Conservation (phyloP, 495 filamentous ascomycete genomes). For the Trichoderma virens region DNA sequence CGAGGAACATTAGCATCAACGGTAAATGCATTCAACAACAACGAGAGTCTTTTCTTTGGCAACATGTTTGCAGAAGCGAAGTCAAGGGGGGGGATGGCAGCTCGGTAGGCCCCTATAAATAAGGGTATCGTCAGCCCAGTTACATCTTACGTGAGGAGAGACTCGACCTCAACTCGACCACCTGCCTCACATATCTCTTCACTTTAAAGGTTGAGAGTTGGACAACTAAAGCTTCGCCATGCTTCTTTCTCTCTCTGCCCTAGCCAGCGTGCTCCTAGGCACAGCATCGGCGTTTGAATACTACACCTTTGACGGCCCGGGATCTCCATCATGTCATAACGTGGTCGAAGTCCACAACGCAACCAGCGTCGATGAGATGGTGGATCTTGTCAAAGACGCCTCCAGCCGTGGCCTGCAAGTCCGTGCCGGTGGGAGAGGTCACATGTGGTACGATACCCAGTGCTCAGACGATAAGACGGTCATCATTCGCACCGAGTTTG, state of each 20-base stretch:
- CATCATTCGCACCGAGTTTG: slow-evolving; percentile 38
- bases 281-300: slow-evolving; percentile 25
- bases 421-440: slow-evolving; percentile 39
- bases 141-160: too few species aligned
- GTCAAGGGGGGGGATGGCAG: too few species aligned
- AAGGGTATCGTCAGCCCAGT: too few species aligned
- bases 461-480: slow-evolving; percentile 36
- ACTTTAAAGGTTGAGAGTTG: background rate
- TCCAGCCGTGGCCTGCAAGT: slow-evolving; percentile 25
- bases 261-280: background rate
- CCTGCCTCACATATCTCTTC: too few species aligned
- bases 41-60: too few species aligned
- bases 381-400: slow-evolving; percentile 31
- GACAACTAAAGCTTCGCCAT: background rate
- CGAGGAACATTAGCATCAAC: too few species aligned
- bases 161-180: too few species aligned
- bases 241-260: background rate
- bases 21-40: too few species aligned
- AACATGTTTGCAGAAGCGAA: too few species aligned
- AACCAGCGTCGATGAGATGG: slow-evolving; percentile 36
- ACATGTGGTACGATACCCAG: slow-evolving; percentile 47
- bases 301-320: slow-evolving; percentile 43
- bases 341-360: slow-evolving; percentile 34
- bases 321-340: slow-evolving; percentile 38
- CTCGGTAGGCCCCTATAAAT: too few species aligned